These are phyloP conservation scores for Xylaria sp. DNA, from an alignment of 2,329 filamentous ascomycete species.

Conservation along the genomic window DNA sequence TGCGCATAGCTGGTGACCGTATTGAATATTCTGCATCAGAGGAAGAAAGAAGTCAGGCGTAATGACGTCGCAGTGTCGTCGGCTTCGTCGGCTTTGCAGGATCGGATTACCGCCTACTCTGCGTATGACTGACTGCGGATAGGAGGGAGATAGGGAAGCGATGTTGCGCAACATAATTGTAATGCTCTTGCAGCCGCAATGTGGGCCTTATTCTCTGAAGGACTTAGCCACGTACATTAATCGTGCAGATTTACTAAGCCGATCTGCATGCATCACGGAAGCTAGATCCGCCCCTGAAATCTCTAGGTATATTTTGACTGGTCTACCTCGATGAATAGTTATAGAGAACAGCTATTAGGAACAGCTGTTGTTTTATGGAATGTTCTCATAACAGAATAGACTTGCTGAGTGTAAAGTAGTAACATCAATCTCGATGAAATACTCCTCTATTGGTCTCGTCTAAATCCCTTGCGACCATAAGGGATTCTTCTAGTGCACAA, in stretches of 20 bases:
- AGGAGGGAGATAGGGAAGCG: not conserved
- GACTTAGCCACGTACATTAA: not conserved
- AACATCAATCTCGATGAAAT: too few relatives aligned
- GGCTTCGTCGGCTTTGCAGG: not conserved
- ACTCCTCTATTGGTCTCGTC: not conserved
- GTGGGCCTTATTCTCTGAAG: not conserved
- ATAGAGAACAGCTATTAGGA: too few relatives aligned
- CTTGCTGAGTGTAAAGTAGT: too few relatives aligned
- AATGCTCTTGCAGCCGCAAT: not conserved
- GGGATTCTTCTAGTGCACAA: not conserved
- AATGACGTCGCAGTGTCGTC: not conserved
- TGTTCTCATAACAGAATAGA: too few relatives aligned
- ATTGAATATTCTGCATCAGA: too few relatives aligned
- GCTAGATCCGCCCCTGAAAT: too few relatives aligned
- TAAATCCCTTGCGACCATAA: not conserved
- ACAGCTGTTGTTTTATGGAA: too few relatives aligned
- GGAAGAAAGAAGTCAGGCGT: not conserved
- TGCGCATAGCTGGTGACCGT: not conserved
- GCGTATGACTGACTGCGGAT: not conserved
- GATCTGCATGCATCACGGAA: not conserved
- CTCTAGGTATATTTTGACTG: too few relatives aligned
- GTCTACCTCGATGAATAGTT: too few relatives aligned
- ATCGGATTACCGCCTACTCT: not conserved
- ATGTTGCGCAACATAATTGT: not conserved
- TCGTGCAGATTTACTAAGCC: constrained; percentile 9